A percentile compares a stretch with the other conserved stretches of the same genome.
These are phyloP conservation scores for Flaveria trinervia DNA, from an alignment of 129 eudicot species.

Conservation along the genomic window DNA sequence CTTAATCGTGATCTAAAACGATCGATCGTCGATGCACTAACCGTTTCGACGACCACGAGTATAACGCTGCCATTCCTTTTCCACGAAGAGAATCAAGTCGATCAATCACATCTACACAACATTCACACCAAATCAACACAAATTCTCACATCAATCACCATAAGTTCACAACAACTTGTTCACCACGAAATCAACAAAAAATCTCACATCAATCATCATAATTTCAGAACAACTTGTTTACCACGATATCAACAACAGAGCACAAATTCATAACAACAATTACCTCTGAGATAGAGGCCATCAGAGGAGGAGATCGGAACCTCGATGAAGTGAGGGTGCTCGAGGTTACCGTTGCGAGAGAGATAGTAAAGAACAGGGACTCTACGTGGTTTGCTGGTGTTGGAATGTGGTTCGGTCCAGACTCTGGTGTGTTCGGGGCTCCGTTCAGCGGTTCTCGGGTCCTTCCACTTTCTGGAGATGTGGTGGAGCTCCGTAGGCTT, in stretches of 20 bases:
- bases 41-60: slow-evolving; percentile 89
- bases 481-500: slow-evolving; percentile 42
- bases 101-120: slow-evolving; percentile 33
- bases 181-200: neutral
- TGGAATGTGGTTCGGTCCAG: slow-evolving; percentile 57
- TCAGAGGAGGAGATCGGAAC: slow-evolving; percentile 43
- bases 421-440: slow-evolving; percentile 70
- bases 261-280: neutral
- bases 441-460: slow-evolving; percentile 40
- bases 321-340: slow-evolving; percentile 45
- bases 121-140: slow-evolving; percentile 4
- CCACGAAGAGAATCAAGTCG: slow-evolving; percentile 42
- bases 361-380: slow-evolving; percentile 47
- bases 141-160: too few relatives aligned
- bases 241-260: neutral
- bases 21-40: neutral
- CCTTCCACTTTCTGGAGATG: slow-evolving; percentile 39
- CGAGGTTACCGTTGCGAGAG: slow-evolving; percentile 39
- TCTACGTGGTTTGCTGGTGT: slow-evolving; percentile 24
- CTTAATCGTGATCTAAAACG: neutral
- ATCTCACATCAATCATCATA: too few relatives aligned
- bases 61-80: slow-evolving; percentile 44
- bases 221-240: too few relatives aligned
- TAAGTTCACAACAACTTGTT: too few relatives aligned
- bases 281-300: slow-evolving; percentile 45